A percentile compares a stretch with the other conserved stretches of the same genome.
Conservation (phyloP, 495 filamentous ascomycete genomes). For the Filosporella fistucella region DNA sequence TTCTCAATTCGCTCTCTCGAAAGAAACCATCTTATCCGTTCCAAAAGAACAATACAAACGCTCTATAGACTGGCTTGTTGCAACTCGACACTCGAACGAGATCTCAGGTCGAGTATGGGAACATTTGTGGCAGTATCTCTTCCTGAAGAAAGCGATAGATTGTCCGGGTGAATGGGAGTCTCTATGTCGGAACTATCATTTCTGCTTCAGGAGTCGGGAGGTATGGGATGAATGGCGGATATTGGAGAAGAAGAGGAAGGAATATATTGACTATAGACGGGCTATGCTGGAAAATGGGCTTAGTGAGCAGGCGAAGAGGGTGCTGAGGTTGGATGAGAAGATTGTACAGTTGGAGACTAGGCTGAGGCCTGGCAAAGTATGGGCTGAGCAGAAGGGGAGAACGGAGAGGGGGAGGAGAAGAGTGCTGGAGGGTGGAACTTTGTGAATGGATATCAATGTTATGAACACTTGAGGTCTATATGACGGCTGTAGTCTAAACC, state of each 20-base stretch:
- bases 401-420: no score
- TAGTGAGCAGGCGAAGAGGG: not conserved
- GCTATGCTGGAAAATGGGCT: not conserved
- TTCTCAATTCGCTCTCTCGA: constrained; percentile 63
- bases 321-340: not conserved
- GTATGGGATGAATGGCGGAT: constrained; percentile 11
- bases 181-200: constrained; percentile 30
- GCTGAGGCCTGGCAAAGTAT: no score
- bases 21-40: constrained; percentile 48
- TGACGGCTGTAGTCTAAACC: no score
- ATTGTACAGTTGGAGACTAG: not conserved
- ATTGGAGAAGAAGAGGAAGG: constrained; percentile 9
- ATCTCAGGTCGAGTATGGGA: constrained; percentile 71
- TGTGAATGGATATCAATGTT: no score
- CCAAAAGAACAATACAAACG: constrained; percentile 54
- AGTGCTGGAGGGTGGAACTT: no score
- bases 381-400: no score
- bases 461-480: no score
- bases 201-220: constrained; percentile 24
- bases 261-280: not conserved
- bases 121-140: constrained; percentile 73
- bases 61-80: constrained; percentile 64
- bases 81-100: constrained; percentile 57
- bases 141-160: constrained; percentile 49
- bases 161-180: constrained; percentile 51